Evolutionary conservation across 2,329 filamentous ascomycete genomes (phyloP).

Genomic region (Aspergillus ruber): DNA sequence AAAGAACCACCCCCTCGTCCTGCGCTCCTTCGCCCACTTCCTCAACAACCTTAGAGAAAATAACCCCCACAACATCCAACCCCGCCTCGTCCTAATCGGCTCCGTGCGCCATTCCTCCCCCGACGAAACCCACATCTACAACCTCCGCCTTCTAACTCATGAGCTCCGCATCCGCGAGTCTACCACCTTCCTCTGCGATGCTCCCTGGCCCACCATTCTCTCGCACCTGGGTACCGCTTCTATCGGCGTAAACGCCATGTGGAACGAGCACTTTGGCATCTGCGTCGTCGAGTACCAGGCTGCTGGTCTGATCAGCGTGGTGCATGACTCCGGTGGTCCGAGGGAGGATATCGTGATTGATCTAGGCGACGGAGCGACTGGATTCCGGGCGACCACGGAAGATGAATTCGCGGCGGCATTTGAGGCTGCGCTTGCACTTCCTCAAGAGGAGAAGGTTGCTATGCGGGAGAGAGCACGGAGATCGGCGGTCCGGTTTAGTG

Average conservation of each 20-base stretch:
- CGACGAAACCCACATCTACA: conserved; percentile 63
- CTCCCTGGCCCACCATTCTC: conserved; percentile 79
- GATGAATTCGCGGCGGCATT: conserved; percentile 77
- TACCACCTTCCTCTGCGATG: conserved; percentile 85
- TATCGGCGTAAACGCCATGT: conserved; percentile 95
- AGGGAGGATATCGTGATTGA: conserved; percentile 87
- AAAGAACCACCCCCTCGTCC: conserved; percentile 86
- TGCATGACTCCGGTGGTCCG: conserved; percentile 87
- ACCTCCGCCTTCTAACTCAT: conserved; percentile 76
- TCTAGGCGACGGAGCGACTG: conserved; percentile 70
- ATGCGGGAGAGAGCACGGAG: conserved; percentile 70
- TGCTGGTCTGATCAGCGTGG: conserved; percentile 84
- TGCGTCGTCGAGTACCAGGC: conserved; percentile 98
- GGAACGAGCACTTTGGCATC: conserved; percentile 99
- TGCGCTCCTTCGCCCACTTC: conserved; percentile 77
- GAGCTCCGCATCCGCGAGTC: conserved; percentile 77
- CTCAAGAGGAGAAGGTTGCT: conserved; percentile 56
- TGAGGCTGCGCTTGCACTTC: conserved; percentile 64
- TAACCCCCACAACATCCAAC: conserved; percentile 46
- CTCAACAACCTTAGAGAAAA: conserved; percentile 47
- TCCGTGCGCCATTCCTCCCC: conserved; percentile 69
- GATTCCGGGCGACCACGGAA: conserved; percentile 76
- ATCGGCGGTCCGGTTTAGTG: conserved; percentile 79
- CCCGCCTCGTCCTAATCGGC: conserved; percentile 75
- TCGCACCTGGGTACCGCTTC: conserved; percentile 69